Conservation (phyloP, 176 grass and related monocot genomes). For the Canna indica region DNA sequence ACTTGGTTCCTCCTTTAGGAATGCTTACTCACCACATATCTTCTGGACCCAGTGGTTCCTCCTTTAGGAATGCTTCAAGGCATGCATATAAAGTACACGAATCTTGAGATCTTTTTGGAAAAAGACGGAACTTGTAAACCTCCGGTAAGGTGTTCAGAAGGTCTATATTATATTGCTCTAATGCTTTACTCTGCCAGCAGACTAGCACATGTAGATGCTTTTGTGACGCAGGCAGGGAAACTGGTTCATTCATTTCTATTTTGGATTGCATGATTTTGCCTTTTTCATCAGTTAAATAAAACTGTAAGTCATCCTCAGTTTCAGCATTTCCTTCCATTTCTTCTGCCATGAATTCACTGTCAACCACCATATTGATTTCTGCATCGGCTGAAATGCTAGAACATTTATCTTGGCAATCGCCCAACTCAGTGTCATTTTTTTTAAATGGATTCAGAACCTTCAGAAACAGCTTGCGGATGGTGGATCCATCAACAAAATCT, state of each 20-base stretch:
- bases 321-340: slow-evolving; percentile 16
- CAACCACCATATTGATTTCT: background rate
- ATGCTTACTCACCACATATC: slow-evolving; percentile 79
- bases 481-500: slow-evolving; percentile 46
- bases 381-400: slow-evolving; percentile 11
- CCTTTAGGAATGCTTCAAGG: slow-evolving; percentile 82
- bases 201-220: slow-evolving; percentile 55
- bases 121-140: slow-evolving; percentile 68
- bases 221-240: slow-evolving; percentile 26
- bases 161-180: slow-evolving; percentile 43
- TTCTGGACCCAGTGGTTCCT: slow-evolving; percentile 71
- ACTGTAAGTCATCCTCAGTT: slow-evolving; percentile 33
- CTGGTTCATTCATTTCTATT: slow-evolving; percentile 60
- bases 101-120: slow-evolving; percentile 44
- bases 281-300: slow-evolving; percentile 58
- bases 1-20: slow-evolving; percentile 12
- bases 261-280: slow-evolving; percentile 29
- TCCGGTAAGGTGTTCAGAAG: slow-evolving; percentile 56
- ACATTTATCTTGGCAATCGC: slow-evolving; percentile 29
- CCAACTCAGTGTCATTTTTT: slow-evolving; percentile 30
- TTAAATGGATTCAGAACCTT: slow-evolving; percentile 66
- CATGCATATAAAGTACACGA: slow-evolving; percentile 64
- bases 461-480: slow-evolving; percentile 38
- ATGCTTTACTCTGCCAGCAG: slow-evolving; percentile 45
- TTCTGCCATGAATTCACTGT: slow-evolving; percentile 23